phyloP scores from a whole-genome alignment of 2,329 filamentous ascomycete genomes.

The Aspergillaceae sp. region DNA sequence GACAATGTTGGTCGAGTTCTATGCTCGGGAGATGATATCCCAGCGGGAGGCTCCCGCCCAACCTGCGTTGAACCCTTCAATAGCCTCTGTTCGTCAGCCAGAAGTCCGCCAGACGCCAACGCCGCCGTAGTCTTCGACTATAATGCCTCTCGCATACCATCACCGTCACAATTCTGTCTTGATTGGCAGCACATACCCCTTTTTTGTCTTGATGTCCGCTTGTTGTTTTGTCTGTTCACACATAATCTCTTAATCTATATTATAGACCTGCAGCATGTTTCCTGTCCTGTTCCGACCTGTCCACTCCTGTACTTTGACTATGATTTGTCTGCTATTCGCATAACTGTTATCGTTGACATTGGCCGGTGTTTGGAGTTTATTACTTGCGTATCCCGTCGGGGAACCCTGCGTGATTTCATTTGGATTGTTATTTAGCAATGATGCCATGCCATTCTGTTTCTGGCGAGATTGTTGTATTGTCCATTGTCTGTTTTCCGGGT shows the following conservation, averaged over 20 bases:
- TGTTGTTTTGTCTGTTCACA: constrained; percentile 5
- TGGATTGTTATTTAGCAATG: too few species aligned
- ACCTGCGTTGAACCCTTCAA: constrained; percentile 15
- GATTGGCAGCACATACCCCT: constrained; percentile 13
- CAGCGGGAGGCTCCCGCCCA: constrained; percentile 41
- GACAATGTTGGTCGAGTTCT: constrained; percentile 97
- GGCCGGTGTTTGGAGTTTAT: too few species aligned
- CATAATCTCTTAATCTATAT: constrained; percentile 23
- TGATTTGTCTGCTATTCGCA: too few species aligned
- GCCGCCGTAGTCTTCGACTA: constrained; percentile 17
- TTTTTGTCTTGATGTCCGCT: constrained; percentile 14
- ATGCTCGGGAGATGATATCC: constrained; percentile 77
- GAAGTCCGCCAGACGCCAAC: constrained; percentile 28
- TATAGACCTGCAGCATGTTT: background rate
- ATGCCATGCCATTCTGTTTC: too few species aligned
- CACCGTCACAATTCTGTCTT: constrained; percentile 1
- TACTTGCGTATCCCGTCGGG: too few species aligned
- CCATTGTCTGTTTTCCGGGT: too few species aligned
- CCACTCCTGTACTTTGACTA: too few species aligned
- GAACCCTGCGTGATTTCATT: too few species aligned
- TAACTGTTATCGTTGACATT: too few species aligned
- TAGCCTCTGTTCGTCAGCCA: constrained; percentile 5
- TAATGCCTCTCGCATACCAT: background rate
- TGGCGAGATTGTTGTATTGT: too few species aligned
- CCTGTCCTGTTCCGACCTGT: too few species aligned